phyloP scores from a whole-genome alignment of 2,329 filamentous ascomycete genomes.

The Gliomastix tumulicola region DNA sequence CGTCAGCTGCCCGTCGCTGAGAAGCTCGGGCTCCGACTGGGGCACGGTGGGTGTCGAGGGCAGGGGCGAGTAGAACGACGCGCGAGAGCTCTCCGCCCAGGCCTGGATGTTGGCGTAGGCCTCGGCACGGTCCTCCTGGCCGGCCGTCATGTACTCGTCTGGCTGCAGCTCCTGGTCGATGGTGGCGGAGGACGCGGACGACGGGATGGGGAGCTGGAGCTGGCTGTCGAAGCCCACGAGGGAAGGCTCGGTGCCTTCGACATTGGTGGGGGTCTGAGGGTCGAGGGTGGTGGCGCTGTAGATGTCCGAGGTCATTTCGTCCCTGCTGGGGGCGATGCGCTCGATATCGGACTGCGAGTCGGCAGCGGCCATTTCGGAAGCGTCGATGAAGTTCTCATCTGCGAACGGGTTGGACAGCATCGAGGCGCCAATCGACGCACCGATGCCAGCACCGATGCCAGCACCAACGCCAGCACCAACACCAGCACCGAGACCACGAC shows the following conservation, averaged over 20 bases:
- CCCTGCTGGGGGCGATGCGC: slow-evolving; percentile 34
- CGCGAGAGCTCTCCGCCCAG: slow-evolving; percentile 49
- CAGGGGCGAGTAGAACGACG: slow-evolving; percentile 52
- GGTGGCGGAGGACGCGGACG: slow-evolving; percentile 14
- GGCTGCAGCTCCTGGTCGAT: slow-evolving; percentile 27
- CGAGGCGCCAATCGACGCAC: slow-evolving; percentile 24
- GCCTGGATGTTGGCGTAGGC: slow-evolving; percentile 57
- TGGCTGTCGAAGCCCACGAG: slow-evolving; percentile 22
- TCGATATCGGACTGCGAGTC: too few relatives aligned
- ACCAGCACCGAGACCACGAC: too few relatives aligned
- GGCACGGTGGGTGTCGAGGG: slow-evolving; percentile 42
- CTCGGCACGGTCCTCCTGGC: slow-evolving; percentile 36
- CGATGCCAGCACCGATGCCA: too few relatives aligned
- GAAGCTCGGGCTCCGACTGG: slow-evolving; percentile 37
- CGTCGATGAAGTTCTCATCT: slow-evolving; percentile 49
- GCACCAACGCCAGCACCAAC: too few relatives aligned
- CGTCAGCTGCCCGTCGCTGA: slow-evolving; percentile 48
- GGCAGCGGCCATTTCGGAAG: slow-evolving; percentile 28
- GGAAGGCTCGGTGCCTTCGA: slow-evolving; percentile 13
- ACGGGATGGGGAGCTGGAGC: slow-evolving; percentile 6
- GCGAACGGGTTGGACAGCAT: slow-evolving; percentile 53
- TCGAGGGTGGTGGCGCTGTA: slow-evolving; percentile 49
- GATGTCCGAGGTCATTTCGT: slow-evolving; percentile 45
- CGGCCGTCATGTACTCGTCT: slow-evolving; percentile 46
- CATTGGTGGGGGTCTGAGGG: slow-evolving; percentile 13